Evolutionary conservation across 441 rosid genomes (phyloP).

Genomic region (Gossypium trilobum): DNA sequence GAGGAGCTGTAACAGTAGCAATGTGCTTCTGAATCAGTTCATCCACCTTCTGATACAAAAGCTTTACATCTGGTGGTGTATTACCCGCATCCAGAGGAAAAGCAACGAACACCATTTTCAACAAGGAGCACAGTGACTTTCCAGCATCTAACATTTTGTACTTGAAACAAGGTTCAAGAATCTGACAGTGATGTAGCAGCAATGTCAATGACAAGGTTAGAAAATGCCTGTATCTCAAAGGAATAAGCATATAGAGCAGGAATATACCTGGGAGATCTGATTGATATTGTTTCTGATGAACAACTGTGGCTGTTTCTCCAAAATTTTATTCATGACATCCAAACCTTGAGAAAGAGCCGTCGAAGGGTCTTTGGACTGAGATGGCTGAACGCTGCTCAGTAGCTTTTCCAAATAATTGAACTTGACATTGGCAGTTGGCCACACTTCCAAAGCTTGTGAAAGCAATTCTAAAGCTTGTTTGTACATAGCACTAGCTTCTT

Average conservation of each 20-base stretch:
- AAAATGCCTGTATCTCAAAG: conserved; percentile 12
- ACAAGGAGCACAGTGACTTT: conserved; percentile 77
- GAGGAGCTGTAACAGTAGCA: conserved; percentile 47
- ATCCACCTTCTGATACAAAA: conserved; percentile 69
- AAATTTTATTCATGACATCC: conserved; percentile 96
- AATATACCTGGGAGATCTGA: conserved; percentile 81
- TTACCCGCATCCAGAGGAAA: conserved; percentile 67
- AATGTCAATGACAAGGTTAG: neutral
- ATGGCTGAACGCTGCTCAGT: conserved; percentile 73
- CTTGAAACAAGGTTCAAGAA: conserved; percentile 93
- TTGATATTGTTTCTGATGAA: conserved; percentile 81
- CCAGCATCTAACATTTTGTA: conserved; percentile 92
- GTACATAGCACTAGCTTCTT: conserved; percentile 85
- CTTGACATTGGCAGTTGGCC: conserved; percentile 95
- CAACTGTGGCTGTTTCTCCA: conserved; percentile 93
- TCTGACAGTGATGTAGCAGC: conserved; percentile 37
- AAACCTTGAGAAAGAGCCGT: conserved; percentile 90
- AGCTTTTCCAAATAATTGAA: conserved; percentile 84
- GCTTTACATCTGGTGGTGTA: conserved; percentile 65
- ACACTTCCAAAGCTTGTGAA: conserved; percentile 92
- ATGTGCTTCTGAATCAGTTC: conserved; percentile 86
- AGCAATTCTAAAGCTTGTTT: conserved; percentile 86
- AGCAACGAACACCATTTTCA: conserved; percentile 88
- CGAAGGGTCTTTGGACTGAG: conserved; percentile 91
- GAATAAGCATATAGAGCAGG: conserved; percentile 16